Conservation (phyloP, 352 stramenopile species). For the Phytopythium chamaehyphon region DNA sequence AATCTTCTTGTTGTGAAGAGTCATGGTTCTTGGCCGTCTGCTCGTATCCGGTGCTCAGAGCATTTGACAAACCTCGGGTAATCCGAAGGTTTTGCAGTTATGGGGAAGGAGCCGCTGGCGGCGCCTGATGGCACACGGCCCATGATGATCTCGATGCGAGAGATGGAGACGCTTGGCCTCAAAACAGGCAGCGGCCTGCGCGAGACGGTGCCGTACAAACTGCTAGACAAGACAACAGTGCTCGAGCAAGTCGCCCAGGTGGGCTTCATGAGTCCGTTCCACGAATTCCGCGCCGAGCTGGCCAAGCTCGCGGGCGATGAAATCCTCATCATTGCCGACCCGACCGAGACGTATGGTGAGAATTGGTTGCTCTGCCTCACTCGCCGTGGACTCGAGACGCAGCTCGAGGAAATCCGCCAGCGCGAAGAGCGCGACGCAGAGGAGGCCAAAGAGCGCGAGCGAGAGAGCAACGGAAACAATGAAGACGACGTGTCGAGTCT, state of each 20-base stretch:
- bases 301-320: conserved; percentile 68
- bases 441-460: conserved; percentile 32
- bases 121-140: conserved; percentile 63
- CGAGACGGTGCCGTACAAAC: conserved; percentile 67
- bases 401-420: conserved; percentile 57
- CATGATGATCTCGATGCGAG: conserved; percentile 85
- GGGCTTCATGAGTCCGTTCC: conserved; percentile 83
- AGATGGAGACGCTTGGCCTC: conserved; percentile 78
- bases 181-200: conserved; percentile 76
- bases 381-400: conserved; percentile 49
- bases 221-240: conserved; percentile 64
- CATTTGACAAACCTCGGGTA: too few species aligned
- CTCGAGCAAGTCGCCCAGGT: conserved; percentile 73
- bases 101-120: conserved; percentile 35
- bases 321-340: conserved; percentile 72
- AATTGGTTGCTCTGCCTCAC: conserved; percentile 84
- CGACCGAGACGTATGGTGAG: conserved; percentile 73
- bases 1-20: too few species aligned
- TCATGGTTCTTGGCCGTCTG: too few species aligned
- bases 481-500: conserved; percentile 51
- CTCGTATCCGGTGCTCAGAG: too few species aligned
- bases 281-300: conserved; percentile 61
- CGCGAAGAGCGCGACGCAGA: conserved; percentile 41
- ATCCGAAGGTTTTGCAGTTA: background rate
- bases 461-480: conserved; percentile 13